phyloP scores from a whole-genome alignment of 2,329 filamentous ascomycete genomes.

The Monosporascus sp. region DNA sequence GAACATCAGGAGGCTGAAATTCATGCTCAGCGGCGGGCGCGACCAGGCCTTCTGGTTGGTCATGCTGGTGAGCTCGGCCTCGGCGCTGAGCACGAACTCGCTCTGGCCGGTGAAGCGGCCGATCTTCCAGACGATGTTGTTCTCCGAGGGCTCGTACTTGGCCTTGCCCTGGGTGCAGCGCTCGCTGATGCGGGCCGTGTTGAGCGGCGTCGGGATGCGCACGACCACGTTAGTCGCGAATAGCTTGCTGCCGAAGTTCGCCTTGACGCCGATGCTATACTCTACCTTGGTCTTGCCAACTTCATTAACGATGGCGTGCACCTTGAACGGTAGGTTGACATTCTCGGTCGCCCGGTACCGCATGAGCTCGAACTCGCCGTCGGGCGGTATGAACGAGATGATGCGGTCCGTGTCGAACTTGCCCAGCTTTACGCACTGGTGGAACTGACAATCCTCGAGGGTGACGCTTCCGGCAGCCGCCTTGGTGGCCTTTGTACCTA shows the following conservation, averaged over 20 bases:
- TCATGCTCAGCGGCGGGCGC: constrained; percentile 83
- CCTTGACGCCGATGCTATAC: constrained; percentile 95
- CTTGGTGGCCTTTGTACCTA: constrained; percentile 84
- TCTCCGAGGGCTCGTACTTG: constrained; percentile 96
- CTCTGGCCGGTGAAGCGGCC: constrained; percentile 96
- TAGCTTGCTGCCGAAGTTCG: constrained; percentile 92
- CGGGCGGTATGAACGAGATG: constrained; percentile 93
- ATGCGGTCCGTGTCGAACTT: constrained; percentile 96
- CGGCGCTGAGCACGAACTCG: constrained; percentile 90
- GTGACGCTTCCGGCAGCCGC: constrained; percentile 94
- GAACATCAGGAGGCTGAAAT: constrained; percentile 95
- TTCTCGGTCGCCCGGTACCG: constrained; percentile 97
- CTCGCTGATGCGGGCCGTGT: constrained; percentile 90
- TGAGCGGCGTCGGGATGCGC: constrained; percentile 90
- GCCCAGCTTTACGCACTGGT: constrained; percentile 96
- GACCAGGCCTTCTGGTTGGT: constrained; percentile 98
- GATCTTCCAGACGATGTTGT: constrained; percentile 99
- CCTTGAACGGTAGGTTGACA: constrained; percentile 97
- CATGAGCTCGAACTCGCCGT: constrained; percentile 98
- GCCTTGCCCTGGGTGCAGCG: constrained; percentile 93
- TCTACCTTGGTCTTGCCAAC: constrained; percentile 96
- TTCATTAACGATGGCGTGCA: constrained; percentile 97
- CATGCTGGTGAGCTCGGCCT: constrained; percentile 91
- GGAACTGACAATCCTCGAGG: constrained; percentile 96
- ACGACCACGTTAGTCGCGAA: constrained; percentile 96